Base-by-base conservation (phyloP, 371 early-diverging fungal genomes). In the Mortierella sp. region DNA sequence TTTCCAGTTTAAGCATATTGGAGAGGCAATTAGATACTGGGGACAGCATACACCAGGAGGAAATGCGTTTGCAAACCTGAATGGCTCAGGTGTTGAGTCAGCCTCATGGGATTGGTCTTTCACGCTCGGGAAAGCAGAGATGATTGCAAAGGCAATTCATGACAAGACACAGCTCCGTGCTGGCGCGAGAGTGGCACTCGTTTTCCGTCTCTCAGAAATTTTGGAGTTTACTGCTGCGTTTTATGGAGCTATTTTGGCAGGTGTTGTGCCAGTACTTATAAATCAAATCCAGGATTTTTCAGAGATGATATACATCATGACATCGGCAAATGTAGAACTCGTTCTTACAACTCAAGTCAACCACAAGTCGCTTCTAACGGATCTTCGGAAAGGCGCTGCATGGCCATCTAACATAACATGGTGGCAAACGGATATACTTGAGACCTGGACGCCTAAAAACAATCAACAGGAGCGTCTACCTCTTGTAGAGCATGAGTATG, bases 261-360 rank as follows among this genome's bases (percentile, higher is more conserved):
- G 95, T 8, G 83, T 93, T 62, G 91, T 92, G 4, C 95, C 96
- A 1, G 95, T 96, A 10, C 95, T 96, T 4, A 86, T 93, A 65
- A 91, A 92, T 58, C 88, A 93, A 0, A 91, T 89, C n/a, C 95
- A 96, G 58, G 93, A 93, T 45, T 75, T 94, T 49, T 86, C 91
- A 0, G 96, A 96, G 75, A 83, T 95, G 22, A 83, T 87, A 6
- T 91, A 90, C 63, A 92, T 96, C 19, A 79, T 96, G 61, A 89
- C 90, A n/a, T 82, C 88, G 17, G 89, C 94, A 17, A 85, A 88
- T n/a, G 83, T 91, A 15, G 83, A 83, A 64, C 72, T 94, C 3
- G 92, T 91, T n/a, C 69, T 96, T 17, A 93, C 96, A 0, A 94
- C 96, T 0, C 94, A 96, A 3, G 80, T 86, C 63, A 93, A 93